Conservation (phyloP, 768 basidiomycete species). For the Cantharellus anzutake region DNA sequence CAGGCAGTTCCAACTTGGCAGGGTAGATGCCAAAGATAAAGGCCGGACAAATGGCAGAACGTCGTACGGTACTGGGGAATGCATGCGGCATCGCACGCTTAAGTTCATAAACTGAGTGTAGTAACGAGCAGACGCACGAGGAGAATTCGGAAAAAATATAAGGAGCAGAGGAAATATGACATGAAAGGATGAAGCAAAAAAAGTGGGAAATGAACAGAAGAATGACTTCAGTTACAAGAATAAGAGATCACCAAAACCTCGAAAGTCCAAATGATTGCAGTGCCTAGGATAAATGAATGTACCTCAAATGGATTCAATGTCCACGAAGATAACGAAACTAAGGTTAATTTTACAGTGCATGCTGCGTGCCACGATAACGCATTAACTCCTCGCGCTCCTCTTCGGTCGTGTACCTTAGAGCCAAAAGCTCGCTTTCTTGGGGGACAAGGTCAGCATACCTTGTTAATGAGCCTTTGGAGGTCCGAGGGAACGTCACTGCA, state of each 20-base stretch:
- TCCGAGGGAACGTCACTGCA: slow-evolving; percentile 25
- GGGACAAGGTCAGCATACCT: slow-evolving; percentile 62
- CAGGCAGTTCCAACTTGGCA: too few relatives aligned
- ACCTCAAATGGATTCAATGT: too few relatives aligned
- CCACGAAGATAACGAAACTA: too few relatives aligned
- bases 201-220: background rate
- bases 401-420: slow-evolving; percentile 53
- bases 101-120: too few relatives aligned
- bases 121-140: too few relatives aligned
- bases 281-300: background rate
- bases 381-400: background rate
- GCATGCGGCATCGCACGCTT: too few relatives aligned
- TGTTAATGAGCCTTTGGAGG: slow-evolving; percentile 34
- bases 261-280: background rate
- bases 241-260: background rate
- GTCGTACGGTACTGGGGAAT: too few relatives aligned
- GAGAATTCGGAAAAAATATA: background rate
- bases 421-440: slow-evolving; percentile 71
- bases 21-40: too few relatives aligned
- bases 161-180: background rate
- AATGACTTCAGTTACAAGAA: background rate
- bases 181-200: background rate
- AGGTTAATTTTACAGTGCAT: too few relatives aligned
- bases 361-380: background rate
- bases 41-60: too few relatives aligned